Evolutionary conservation across 2,329 filamentous ascomycete genomes (phyloP), one percentile per base, ranked within the genome.

Genomic region (Curvularia verruculosa): DNA sequence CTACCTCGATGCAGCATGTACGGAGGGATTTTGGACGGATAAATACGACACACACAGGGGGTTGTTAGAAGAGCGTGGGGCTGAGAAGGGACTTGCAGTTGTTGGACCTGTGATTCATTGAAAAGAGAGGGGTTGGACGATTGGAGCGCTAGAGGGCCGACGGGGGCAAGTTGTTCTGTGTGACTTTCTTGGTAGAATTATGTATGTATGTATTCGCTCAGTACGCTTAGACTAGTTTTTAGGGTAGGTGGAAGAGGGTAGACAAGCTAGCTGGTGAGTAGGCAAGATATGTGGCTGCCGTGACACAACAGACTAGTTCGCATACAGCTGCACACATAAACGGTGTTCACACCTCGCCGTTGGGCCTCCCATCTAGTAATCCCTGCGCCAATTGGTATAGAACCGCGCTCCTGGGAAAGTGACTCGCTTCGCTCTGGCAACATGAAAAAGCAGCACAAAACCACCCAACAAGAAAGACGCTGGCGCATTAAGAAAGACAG

Each of bases 401-500:
- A 43, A 29, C 9, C 41, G n/a, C 45, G 12, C 31, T 44, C 26
- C 31, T 43, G 49, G 46, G 15, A 15, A 52, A 23, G 29, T 13
- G 10, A 39, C 37, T 56, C 34, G 55, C 40, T 50, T 53, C 18
- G 48, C 54, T 41, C 36, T 34, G 39, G 23, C 15, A 57, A 48
- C 44, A 56, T 24, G 26, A 12, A 19, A 48, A 59, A 54, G 28
- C 45, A 23, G 45, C 47, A 50, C 15, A 52, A 39, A 48, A 40
- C 53, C 46, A 51, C 52, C 56, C 43, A 48, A 41, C 52, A 47
- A 31, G 29, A 29, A 28, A 31, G 49, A 51, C 52, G 61, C 59
- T 52, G 56, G 63, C 65, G 62, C 60, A 36, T 46, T 48, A 49
- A 56, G 21, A 26, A 41, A 39, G 50, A 41, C 23, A 26, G 46